Percentiles rank a stretch among this genome's conserved stretches.
These are phyloP conservation scores for Russula compacta DNA, from an alignment of 768 basidiomycete species.

Conservation along the genomic window DNA sequence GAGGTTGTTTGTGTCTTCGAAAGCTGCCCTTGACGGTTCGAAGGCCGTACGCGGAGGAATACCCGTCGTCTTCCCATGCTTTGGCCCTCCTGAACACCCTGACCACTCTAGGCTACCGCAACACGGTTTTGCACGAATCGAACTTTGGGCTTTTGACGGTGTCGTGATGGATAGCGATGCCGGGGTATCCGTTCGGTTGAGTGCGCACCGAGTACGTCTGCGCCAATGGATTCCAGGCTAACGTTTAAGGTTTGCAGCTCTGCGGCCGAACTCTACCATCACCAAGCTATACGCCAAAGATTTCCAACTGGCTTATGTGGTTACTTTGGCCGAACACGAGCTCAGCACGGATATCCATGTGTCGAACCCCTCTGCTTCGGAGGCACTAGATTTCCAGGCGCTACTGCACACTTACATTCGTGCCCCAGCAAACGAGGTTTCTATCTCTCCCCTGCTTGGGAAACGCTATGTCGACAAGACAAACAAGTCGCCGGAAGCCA, in stretches of 20 bases:
- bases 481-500: slow-evolving; percentile 43
- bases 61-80: slow-evolving; percentile 74
- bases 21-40: slow-evolving; percentile 69
- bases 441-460: slow-evolving; percentile 55
- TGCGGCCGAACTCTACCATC: slow-evolving; percentile 56
- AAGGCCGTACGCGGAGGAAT: slow-evolving; percentile 62
- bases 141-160: slow-evolving; percentile 59
- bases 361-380: slow-evolving; percentile 44
- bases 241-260: slow-evolving; percentile 33
- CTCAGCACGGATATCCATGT: slow-evolving; percentile 78
- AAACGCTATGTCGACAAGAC: slow-evolving; percentile 77
- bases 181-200: slow-evolving; percentile 66
- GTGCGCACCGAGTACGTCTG: slow-evolving; percentile 36
- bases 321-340: slow-evolving; percentile 65
- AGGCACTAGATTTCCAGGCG: slow-evolving; percentile 77
- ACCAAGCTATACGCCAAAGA: slow-evolving; percentile 45
- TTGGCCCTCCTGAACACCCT: slow-evolving; percentile 71
- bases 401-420: slow-evolving; percentile 87
- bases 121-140: slow-evolving; percentile 87
- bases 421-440: slow-evolving; percentile 48
- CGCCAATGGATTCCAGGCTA: not conserved
- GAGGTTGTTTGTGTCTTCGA: slow-evolving; percentile 73
- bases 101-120: slow-evolving; percentile 66
- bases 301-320: slow-evolving; percentile 73
- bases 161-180: slow-evolving; percentile 58